These are phyloP conservation scores for Peniophora sp. DNA, from an alignment of 1,284 basidiomycete genomes.

Conservation along the genomic window DNA sequence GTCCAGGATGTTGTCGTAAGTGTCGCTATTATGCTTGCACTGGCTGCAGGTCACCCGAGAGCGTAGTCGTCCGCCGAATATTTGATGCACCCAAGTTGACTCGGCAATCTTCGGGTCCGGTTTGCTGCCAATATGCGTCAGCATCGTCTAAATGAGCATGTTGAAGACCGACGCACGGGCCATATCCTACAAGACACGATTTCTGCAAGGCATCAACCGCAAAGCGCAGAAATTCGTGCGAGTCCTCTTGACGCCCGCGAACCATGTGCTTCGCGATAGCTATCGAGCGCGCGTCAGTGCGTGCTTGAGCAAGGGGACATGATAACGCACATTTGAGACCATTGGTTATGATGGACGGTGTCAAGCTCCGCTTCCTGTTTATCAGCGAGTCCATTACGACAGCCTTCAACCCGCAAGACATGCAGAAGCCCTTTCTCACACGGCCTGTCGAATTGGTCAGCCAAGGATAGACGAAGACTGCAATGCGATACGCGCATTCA, in stretches of 20 bases:
- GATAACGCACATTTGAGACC: slow-evolving; percentile 59
- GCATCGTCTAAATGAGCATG: slow-evolving; percentile 7
- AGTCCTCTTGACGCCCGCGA: slow-evolving; percentile 92
- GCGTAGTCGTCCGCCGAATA: slow-evolving; percentile 89
- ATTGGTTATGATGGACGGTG: slow-evolving; percentile 55
- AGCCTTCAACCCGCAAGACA: slow-evolving; percentile 62
- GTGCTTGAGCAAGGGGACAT: too few relatives aligned
- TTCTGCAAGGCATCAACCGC: slow-evolving; percentile 89
- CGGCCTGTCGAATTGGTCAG: slow-evolving; percentile 34
- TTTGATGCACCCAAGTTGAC: slow-evolving; percentile 89
- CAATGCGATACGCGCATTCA: slow-evolving; percentile 27
- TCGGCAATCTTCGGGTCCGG: slow-evolving; percentile 74
- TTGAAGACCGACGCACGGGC: slow-evolving; percentile 49
- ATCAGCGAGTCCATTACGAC: slow-evolving; percentile 37
- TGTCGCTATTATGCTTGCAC: slow-evolving; percentile 89
- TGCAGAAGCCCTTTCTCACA: slow-evolving; percentile 57
- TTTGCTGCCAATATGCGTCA: slow-evolving; percentile 43
- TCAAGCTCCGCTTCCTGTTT: slow-evolving; percentile 36
- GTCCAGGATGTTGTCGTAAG: slow-evolving; percentile 93
- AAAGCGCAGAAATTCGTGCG: slow-evolving; percentile 97
- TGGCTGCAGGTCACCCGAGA: slow-evolving; percentile 88
- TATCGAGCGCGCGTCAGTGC: slow-evolving; percentile 22
- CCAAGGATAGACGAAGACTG: neutral
- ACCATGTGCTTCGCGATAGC: slow-evolving; percentile 90
- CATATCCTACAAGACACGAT: slow-evolving; percentile 66